Conservation (phyloP, 2,329 filamentous ascomycete species). For the Chalaropsis ovoidea region DNA sequence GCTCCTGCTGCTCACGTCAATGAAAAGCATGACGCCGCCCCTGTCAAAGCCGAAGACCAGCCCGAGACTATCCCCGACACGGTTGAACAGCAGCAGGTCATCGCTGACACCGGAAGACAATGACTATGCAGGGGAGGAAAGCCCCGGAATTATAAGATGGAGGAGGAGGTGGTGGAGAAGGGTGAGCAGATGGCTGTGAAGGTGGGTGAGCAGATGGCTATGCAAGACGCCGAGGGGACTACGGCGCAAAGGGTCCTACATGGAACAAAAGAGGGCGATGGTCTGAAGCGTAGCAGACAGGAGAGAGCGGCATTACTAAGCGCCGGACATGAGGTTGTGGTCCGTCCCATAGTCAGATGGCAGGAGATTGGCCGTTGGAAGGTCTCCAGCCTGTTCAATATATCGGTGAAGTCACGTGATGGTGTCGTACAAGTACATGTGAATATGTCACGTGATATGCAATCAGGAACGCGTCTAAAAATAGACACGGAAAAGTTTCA, state of each 20-base stretch:
- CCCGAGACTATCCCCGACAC: background rate
- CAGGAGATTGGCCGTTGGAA: background rate
- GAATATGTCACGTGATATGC: background rate
- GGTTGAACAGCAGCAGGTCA: background rate
- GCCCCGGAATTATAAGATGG: slow-evolving; percentile 22
- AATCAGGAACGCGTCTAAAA: background rate
- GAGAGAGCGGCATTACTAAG: background rate
- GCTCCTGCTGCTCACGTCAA: too few species aligned
- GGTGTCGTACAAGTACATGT: background rate
- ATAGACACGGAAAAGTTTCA: background rate
- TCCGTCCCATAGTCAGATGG: background rate
- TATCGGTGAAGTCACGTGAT: background rate
- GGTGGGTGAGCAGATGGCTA: background rate
- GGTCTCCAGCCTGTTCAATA: slow-evolving; percentile 1
- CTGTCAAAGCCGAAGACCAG: background rate
- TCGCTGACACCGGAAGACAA: slow-evolving; percentile 23
- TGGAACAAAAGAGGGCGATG: background rate
- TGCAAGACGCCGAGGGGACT: background rate
- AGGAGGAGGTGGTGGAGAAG: background rate
- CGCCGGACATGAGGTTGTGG: background rate
- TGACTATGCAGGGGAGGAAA: slow-evolving; percentile 27
- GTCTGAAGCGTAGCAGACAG: background rate
- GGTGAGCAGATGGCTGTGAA: background rate
- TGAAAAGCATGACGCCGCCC: background rate
- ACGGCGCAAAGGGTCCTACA: background rate